A percentile compares a stretch with the other conserved stretches of the same genome.
phyloP scores from a whole-genome alignment of 352 stramenopile genomes.

The Elongisporangium senticosum region DNA sequence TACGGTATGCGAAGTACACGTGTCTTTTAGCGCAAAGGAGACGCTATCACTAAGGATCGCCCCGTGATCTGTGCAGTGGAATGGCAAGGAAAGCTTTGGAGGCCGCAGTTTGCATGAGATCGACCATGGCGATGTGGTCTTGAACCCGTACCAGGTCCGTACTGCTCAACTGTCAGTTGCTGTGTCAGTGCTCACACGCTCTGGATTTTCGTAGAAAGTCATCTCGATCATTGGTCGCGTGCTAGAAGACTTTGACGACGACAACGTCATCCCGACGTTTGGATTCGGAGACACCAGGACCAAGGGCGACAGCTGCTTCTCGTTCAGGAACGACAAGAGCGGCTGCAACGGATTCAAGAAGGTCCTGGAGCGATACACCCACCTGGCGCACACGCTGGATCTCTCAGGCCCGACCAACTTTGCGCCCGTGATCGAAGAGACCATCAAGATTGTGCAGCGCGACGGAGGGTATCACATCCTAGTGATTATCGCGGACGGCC shows the following conservation, averaged over 20 bases:
- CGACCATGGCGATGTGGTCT: constrained; percentile 37
- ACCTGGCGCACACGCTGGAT: constrained; percentile 44
- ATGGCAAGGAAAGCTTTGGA: constrained; percentile 55
- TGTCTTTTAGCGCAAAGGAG: neutral
- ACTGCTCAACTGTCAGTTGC: neutral
- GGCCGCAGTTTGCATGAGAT: constrained; percentile 67
- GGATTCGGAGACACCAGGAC: constrained; percentile 63
- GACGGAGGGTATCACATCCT: constrained; percentile 72
- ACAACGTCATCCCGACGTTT: constrained; percentile 70
- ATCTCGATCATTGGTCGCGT: constrained; percentile 60
- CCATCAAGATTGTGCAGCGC: constrained; percentile 35
- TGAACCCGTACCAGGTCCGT: constrained; percentile 61
- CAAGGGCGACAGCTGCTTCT: constrained; percentile 39
- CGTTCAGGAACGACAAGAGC: constrained; percentile 22
- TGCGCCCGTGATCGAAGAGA: constrained; percentile 55
- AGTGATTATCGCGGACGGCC: constrained; percentile 60
- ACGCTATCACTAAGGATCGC: neutral
- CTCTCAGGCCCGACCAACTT: constrained; percentile 67
- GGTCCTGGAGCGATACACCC: constrained; percentile 54
- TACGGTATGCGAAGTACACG: constrained; percentile 1
- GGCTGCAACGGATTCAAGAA: constrained; percentile 55
- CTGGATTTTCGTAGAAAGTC: constrained; percentile 33
- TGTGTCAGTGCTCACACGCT: neutral
- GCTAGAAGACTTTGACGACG: constrained; percentile 71
- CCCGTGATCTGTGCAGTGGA: constrained; percentile 29